Evolutionary conservation across 2,329 filamentous ascomycete species (phyloP).

Genomic region (Aurifilum marmelostoma): DNA sequence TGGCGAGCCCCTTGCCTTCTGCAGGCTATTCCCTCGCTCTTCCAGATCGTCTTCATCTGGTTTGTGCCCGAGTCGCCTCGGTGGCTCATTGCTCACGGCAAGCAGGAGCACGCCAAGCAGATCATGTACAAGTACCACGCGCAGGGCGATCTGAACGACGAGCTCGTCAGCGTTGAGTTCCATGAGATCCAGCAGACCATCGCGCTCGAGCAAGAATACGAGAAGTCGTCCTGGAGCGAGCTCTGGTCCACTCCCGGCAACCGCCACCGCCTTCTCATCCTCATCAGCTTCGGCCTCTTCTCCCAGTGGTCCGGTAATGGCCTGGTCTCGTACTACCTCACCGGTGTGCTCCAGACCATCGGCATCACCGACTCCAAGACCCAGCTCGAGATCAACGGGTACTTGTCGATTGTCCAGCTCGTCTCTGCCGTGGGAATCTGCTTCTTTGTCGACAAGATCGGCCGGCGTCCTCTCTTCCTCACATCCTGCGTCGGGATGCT

Average conservation of each 20-base stretch:
- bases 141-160: conserved; percentile 41
- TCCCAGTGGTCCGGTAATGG: conserved; percentile 62
- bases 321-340: conserved; percentile 47
- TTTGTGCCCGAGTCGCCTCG: conserved; percentile 70
- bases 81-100: conserved; percentile 66
- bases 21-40: conserved; percentile 40
- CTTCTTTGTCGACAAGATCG: conserved; percentile 35
- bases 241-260: conserved; percentile 56
- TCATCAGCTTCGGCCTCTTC: conserved; percentile 58
- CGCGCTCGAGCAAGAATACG: conserved; percentile 48
- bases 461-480: conserved; percentile 35
- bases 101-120: conserved; percentile 35
- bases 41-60: conserved; percentile 69
- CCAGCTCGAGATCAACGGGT: conserved; percentile 37
- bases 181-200: conserved; percentile 49
- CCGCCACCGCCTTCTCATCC: conserved; percentile 56
- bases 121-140: conserved; percentile 41
- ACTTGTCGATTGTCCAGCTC: conserved; percentile 33
- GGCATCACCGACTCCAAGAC: conserved; percentile 39
- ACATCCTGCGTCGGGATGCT: conserved; percentile 34
- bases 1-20: conserved; percentile 28
- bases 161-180: conserved; percentile 46
- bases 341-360: conserved; percentile 39
- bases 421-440: conserved; percentile 33
- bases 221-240: conserved; percentile 49